Percentiles rank a stretch among this genome's conserved stretches.
Conservation (phyloP, 257 asterid genomes). For the Solanum phureja region DNA sequence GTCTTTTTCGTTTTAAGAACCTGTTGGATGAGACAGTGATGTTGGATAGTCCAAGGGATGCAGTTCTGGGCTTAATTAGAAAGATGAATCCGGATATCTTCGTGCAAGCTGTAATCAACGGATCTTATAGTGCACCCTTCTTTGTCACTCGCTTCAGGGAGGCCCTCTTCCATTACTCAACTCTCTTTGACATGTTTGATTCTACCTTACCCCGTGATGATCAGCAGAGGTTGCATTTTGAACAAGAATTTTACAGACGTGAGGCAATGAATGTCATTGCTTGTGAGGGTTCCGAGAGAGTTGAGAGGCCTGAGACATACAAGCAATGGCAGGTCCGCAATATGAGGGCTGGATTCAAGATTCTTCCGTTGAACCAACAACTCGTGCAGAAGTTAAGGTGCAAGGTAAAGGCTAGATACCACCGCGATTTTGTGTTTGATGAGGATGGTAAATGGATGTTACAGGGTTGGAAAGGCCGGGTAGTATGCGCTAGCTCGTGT, state of each 20-base stretch:
- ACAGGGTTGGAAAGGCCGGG: conserved; percentile 96
- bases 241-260: conserved; percentile 66
- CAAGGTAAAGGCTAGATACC: conserved; percentile 41
- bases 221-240: conserved; percentile 55
- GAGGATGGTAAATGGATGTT: conserved; percentile 83
- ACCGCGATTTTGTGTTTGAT: conserved; percentile 57
- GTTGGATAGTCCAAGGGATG: conserved; percentile 66
- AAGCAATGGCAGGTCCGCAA: conserved; percentile 84
- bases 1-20: conserved; percentile 43
- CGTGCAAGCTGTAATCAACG: conserved; percentile 41
- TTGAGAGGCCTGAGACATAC: conserved; percentile 86
- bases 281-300: conserved; percentile 82
- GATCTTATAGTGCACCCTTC: conserved; percentile 69
- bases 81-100: conserved; percentile 63
- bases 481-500: conserved; percentile 56
- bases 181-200: conserved; percentile 80
- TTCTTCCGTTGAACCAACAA: conserved; percentile 38
- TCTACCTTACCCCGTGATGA: conserved; percentile 60
- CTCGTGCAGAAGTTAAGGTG: conserved; percentile 38
- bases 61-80: conserved; percentile 47
- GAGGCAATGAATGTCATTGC: conserved; percentile 74
- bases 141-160: conserved; percentile 86
- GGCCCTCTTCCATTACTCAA: conserved; percentile 72
- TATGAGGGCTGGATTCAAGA: conserved; percentile 68
- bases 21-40: conserved; percentile 65